phyloP scores from a whole-genome alignment of 805 yeast genomes.

The Sugiyamaella marilandica region DNA sequence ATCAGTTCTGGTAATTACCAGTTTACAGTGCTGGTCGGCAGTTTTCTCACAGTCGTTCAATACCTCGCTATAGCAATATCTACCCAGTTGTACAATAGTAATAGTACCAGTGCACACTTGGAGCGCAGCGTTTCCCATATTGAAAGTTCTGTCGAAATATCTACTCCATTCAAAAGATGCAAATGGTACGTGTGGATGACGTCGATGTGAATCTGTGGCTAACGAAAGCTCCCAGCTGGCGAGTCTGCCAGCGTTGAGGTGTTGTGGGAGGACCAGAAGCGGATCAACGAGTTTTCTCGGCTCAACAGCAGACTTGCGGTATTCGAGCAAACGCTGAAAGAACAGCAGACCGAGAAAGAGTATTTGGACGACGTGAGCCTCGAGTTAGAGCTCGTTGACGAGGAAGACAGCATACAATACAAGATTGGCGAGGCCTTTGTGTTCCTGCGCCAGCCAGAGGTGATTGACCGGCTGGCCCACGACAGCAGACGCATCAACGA shows the following conservation, averaged over 20 bases:
- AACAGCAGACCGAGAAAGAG: slow-evolving; percentile 66
- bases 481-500: slow-evolving; percentile 52
- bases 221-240: slow-evolving; percentile 2
- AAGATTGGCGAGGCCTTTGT: slow-evolving; percentile 78
- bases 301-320: slow-evolving; percentile 67
- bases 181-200: neutral
- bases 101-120: no score
- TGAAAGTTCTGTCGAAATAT: no score
- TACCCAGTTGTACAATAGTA: no score
- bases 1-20: no score
- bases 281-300: slow-evolving; percentile 83
- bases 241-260: slow-evolving; percentile 35
- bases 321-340: slow-evolving; percentile 44
- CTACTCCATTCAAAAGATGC: neutral
- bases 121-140: no score
- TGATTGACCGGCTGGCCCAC: slow-evolving; percentile 59
- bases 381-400: slow-evolving; percentile 82
- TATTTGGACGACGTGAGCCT: slow-evolving; percentile 79
- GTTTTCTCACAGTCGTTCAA: no score
- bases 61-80: no score
- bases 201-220: neutral
- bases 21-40: no score
- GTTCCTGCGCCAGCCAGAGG: slow-evolving; percentile 60
- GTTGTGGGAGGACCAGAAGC: slow-evolving; percentile 79
- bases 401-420: slow-evolving; percentile 46